A percentile compares a stretch with the other conserved stretches of the same genome.
Evolutionary conservation across 192 early-diverging fungal species (phyloP).

Genomic region (Podila minutissima): DNA sequence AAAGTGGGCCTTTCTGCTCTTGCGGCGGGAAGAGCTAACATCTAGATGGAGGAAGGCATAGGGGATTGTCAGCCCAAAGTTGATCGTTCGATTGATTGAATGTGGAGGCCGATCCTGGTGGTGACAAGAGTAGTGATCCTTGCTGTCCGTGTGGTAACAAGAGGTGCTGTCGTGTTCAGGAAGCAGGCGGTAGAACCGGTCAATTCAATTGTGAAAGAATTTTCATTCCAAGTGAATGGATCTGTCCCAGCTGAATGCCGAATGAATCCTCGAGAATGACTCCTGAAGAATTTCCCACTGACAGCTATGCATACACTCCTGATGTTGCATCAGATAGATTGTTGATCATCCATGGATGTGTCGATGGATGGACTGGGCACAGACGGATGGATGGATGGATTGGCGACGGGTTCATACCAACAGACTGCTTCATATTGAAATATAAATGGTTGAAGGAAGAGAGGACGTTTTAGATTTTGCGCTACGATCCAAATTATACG

Average conservation of each 20-base stretch:
- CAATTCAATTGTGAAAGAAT: no score
- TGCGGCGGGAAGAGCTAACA: slow-evolving; percentile 91
- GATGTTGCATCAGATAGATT: no score
- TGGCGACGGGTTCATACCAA: slow-evolving; percentile 23
- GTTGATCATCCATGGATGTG: neutral
- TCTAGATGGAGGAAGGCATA: slow-evolving; percentile 54
- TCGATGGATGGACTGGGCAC: slow-evolving; percentile 25
- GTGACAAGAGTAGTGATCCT: neutral
- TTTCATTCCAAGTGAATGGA: no score
- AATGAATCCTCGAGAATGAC: no score
- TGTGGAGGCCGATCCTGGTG: neutral
- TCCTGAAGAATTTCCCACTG: no score
- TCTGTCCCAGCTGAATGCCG: no score
- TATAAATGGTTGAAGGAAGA: slow-evolving; percentile 4
- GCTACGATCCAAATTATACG: neutral
- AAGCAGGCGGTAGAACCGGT: no score
- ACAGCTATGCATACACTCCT: no score
- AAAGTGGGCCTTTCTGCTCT: slow-evolving; percentile 99
- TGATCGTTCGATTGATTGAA: neutral
- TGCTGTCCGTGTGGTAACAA: no score
- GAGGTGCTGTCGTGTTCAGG: no score
- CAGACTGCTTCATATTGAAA: slow-evolving; percentile 52
- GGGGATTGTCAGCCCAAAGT: slow-evolving; percentile 17
- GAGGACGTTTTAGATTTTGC: neutral
- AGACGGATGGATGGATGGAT: slow-evolving; percentile 28